phyloP scores from a whole-genome alignment of 352 stramenopile genomes.

The Phytophthora melonis region DNA sequence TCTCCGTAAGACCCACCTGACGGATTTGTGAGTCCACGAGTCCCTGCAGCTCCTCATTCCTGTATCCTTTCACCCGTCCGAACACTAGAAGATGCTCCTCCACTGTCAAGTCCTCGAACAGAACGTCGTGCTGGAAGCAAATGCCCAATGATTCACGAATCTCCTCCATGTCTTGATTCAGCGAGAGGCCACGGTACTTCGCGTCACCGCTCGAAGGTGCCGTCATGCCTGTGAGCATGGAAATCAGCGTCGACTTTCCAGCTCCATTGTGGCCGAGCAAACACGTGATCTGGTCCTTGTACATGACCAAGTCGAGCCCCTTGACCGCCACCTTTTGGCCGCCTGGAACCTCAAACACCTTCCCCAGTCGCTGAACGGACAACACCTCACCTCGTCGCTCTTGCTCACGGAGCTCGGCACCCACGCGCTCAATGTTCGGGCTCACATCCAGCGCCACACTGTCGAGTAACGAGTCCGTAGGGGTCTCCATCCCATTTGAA shows the following conservation, averaged over 20 bases:
- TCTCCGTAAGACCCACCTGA: constrained; percentile 72
- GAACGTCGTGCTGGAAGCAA: constrained; percentile 85
- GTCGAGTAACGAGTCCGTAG: constrained; percentile 51
- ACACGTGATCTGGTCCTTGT: constrained; percentile 81
- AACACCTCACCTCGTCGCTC: constrained; percentile 61
- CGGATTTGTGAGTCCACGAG: constrained; percentile 51
- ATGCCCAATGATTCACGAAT: constrained; percentile 71
- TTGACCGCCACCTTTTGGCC: constrained; percentile 91
- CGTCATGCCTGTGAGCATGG: constrained; percentile 79
- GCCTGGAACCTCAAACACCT: constrained; percentile 81
- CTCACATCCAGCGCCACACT: constrained; percentile 51
- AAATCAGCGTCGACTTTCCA: constrained; percentile 95
- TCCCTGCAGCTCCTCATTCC: constrained; percentile 40
- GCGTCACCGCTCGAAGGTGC: constrained; percentile 56
- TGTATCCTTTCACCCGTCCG: constrained; percentile 64
- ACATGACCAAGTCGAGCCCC: constrained; percentile 80
- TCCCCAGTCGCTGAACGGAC: constrained; percentile 64
- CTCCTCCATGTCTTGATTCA: constrained; percentile 71
- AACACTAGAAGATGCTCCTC: constrained; percentile 79
- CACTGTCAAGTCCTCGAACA: constrained; percentile 82
- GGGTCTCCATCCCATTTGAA: constrained; percentile 45
- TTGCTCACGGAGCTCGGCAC: constrained; percentile 52
- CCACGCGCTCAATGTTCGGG: constrained; percentile 57
- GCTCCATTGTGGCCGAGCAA: constrained; percentile 93
- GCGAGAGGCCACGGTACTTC: constrained; percentile 56